These are phyloP conservation scores for Allium fistulosum DNA, from an alignment of 106 monocot species.

Conservation along the genomic window DNA sequence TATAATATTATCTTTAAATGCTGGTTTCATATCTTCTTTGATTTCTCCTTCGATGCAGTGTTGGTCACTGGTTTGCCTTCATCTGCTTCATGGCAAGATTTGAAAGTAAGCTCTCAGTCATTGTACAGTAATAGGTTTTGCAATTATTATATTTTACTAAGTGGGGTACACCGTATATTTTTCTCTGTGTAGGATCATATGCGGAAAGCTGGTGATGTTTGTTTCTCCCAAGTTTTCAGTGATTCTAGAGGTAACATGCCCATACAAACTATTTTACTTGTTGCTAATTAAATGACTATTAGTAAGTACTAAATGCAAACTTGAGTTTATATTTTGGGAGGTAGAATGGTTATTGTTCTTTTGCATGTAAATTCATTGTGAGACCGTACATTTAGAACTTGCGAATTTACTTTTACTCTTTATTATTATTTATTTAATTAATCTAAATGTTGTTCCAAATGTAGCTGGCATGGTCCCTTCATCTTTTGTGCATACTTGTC, in stretches of 20 bases:
- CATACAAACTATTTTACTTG: too few relatives aligned
- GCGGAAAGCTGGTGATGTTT: conserved; percentile 96
- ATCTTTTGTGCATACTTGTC: too few relatives aligned
- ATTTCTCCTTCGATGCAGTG: conserved; percentile 26
- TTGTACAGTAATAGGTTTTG: too few relatives aligned
- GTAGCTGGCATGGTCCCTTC: too few relatives aligned
- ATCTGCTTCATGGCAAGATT: conserved; percentile 95
- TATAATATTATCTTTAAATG: too few relatives aligned
- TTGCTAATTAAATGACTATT: too few relatives aligned
- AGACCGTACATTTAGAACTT: background rate
- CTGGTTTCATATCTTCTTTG: background rate
- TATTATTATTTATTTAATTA: background rate
- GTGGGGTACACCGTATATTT: background rate
- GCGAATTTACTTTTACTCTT: background rate
- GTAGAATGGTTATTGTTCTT: background rate
- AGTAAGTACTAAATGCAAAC: too few relatives aligned
- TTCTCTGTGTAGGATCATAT: conserved; percentile 56
- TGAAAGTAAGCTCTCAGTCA: conserved; percentile 40
- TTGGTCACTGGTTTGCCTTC: conserved; percentile 82
- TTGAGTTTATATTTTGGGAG: background rate
- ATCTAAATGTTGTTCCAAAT: background rate
- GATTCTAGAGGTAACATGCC: conserved; percentile 54
- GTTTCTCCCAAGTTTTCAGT: conserved; percentile 91
- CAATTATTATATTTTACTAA: too few relatives aligned
- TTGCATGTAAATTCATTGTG: background rate